Evolutionary conservation across 2,329 filamentous ascomycete genomes (phyloP).

Genomic region (Huntiella abstrusa): DNA sequence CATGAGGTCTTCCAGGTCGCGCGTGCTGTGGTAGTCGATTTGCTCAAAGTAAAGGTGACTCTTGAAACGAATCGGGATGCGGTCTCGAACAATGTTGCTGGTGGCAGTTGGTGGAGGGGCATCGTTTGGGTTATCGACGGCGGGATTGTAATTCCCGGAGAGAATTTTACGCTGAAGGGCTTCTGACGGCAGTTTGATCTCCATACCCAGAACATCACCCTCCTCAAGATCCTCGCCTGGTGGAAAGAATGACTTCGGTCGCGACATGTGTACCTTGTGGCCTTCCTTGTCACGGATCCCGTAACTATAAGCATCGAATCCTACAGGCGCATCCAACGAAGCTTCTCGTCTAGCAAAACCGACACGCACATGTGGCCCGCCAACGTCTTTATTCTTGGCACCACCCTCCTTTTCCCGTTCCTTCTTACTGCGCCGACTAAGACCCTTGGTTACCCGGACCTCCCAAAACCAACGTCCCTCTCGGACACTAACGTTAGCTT

Average conservation of each 20-base stretch:
- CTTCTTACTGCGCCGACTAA: conserved; percentile 27
- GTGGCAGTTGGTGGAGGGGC: conserved; percentile 29
- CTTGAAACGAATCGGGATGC: conserved; percentile 87
- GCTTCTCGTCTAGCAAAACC: conserved; percentile 74
- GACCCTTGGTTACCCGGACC: conserved; percentile 69
- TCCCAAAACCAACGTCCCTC: conserved; percentile 92
- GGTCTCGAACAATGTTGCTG: conserved; percentile 78
- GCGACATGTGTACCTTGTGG: conserved; percentile 82
- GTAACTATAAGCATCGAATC: conserved; percentile 85
- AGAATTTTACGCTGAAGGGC: conserved; percentile 76
- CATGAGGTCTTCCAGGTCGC: conserved; percentile 73
- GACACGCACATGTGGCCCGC: conserved; percentile 53
- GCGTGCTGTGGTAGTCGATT: conserved; percentile 71
- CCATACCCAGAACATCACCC: conserved; percentile 84
- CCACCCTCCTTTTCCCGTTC: conserved; percentile 12
- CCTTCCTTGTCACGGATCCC: conserved; percentile 77
- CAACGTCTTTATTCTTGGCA: conserved; percentile 21
- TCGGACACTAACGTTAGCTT: conserved; percentile 75
- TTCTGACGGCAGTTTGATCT: conserved; percentile 78
- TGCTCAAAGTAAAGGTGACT: conserved; percentile 86
- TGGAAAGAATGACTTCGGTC: conserved; percentile 77
- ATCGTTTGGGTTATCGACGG: conserved; percentile 42
- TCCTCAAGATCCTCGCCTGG: conserved; percentile 62
- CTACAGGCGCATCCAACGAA: conserved; percentile 64
- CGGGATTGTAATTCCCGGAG: conserved; percentile 70